These are phyloP conservation scores for Lepiota venenata DNA, from an alignment of 768 basidiomycete genomes.

Conservation along the genomic window DNA sequence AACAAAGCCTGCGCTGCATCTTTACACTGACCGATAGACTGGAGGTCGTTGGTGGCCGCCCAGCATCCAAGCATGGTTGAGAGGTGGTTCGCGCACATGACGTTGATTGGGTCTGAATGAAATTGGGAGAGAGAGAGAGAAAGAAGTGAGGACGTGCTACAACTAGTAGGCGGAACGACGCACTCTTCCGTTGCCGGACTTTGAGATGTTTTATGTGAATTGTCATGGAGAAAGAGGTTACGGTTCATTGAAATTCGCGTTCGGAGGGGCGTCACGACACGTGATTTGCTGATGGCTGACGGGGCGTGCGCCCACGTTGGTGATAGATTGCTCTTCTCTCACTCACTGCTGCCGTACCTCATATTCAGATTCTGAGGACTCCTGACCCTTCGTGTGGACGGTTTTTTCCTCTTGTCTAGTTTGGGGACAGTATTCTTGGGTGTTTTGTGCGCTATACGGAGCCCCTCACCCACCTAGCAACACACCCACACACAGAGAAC, in stretches of 20 bases:
- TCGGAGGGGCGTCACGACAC: not conserved
- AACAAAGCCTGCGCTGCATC: slow-evolving; percentile 59
- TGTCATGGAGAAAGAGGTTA: slow-evolving; percentile 31
- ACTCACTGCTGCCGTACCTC: not conserved
- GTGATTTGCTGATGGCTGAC: not conserved
- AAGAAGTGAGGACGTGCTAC: slow-evolving; percentile 1
- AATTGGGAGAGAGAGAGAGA: slow-evolving; percentile 9
- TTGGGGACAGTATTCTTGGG: no score
- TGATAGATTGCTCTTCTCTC: not conserved
- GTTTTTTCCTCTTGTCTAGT: no score
- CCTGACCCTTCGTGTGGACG: no score
- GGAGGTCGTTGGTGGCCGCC: slow-evolving; percentile 69
- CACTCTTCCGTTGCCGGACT: slow-evolving; percentile 75
- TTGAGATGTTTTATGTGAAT: slow-evolving; percentile 81
- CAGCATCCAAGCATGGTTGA: slow-evolving; percentile 83
- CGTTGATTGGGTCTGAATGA: slow-evolving; percentile 39
- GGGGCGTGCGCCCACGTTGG: not conserved
- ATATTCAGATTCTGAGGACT: no score
- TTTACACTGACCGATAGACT: slow-evolving; percentile 51
- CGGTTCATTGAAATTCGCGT: not conserved
- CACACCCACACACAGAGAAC: no score
- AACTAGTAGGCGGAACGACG: slow-evolving; percentile 16
- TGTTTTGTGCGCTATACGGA: no score
- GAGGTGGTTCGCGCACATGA: slow-evolving; percentile 67
- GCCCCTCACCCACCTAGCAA: no score